Percentiles rank a stretch among this genome's conserved stretches.
phyloP scores from a whole-genome alignment of 768 basidiomycete genomes.

The Macrolepiota dolichaula region DNA sequence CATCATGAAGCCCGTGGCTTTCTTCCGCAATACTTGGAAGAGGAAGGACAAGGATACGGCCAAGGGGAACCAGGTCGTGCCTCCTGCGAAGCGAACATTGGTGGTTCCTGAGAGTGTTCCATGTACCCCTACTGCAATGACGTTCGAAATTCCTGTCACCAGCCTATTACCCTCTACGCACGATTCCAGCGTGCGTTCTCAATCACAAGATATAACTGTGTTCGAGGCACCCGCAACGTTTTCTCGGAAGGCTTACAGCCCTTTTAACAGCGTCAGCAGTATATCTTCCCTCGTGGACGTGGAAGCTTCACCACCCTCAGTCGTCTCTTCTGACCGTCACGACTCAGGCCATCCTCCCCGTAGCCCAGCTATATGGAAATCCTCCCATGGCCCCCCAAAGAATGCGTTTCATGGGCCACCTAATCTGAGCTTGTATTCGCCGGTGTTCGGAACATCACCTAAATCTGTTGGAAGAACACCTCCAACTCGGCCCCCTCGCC shows the following conservation, averaged over 20 bases:
- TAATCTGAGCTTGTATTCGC: slow-evolving; percentile 11
- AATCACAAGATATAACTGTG: background rate
- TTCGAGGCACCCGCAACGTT: background rate
- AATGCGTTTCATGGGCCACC: slow-evolving; percentile 22
- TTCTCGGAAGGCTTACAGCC: background rate
- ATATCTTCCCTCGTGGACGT: slow-evolving; percentile 1
- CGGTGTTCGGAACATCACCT: slow-evolving; percentile 14
- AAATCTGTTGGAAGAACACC: slow-evolving; percentile 16
- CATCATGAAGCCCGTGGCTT: slow-evolving; percentile 36
- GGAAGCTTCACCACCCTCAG: background rate
- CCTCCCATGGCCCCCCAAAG: slow-evolving; percentile 19
- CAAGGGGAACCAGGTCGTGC: background rate
- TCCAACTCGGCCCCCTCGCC: slow-evolving; percentile 17
- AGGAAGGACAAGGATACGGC: slow-evolving; percentile 24
- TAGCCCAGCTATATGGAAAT: background rate
- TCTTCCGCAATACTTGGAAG: slow-evolving; percentile 37
- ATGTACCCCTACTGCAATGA: slow-evolving; percentile 1
- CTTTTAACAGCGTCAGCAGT: background rate
- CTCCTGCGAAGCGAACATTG: background rate
- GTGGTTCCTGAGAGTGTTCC: slow-evolving; percentile 2
- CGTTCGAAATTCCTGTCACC: background rate
- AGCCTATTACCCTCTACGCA: background rate
- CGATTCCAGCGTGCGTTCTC: background rate
- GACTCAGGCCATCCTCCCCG: background rate
- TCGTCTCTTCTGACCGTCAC: background rate